Conservation (phyloP, 1,284 basidiomycete species). For the Sanghuangporus weigelae region DNA sequence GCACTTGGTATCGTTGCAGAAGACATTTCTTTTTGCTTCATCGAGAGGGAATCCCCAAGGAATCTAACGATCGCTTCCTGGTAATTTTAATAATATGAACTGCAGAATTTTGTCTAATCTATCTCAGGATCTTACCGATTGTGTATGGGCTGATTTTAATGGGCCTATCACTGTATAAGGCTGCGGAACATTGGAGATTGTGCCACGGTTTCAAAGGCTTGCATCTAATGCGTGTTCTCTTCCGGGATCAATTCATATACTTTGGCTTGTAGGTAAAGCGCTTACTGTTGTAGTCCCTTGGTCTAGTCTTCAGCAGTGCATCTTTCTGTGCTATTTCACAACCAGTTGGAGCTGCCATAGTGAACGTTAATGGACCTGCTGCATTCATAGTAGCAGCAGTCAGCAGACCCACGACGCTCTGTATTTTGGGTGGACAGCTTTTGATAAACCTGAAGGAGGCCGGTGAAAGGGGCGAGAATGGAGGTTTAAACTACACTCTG, state of each 20-base stretch:
- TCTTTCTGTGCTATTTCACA: too few relatives aligned
- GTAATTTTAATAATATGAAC: too few relatives aligned
- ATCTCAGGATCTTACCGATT: background rate
- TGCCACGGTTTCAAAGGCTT: background rate
- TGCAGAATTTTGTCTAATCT: background rate
- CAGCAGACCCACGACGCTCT: background rate
- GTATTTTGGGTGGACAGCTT: background rate
- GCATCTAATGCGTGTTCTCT: background rate
- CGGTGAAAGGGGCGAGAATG: background rate
- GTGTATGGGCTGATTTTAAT: background rate
- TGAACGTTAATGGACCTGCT: background rate
- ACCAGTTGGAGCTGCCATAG: background rate
- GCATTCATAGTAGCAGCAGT: background rate
- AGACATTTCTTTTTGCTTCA: too few relatives aligned
- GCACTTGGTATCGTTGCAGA: too few relatives aligned
- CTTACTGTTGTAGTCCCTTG: too few relatives aligned
- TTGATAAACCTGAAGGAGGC: slow-evolving; percentile 4
- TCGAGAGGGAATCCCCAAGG: too few relatives aligned
- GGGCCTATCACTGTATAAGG: background rate
- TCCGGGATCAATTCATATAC: slow-evolving; percentile 2
- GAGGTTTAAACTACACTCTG: background rate
- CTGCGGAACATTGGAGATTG: background rate
- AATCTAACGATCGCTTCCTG: too few relatives aligned
- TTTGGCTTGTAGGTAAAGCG: background rate
- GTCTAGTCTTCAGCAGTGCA: too few relatives aligned